Base-by-base conservation (phyloP, 768 basidiomycete species). In the Panus rudis region DNA sequence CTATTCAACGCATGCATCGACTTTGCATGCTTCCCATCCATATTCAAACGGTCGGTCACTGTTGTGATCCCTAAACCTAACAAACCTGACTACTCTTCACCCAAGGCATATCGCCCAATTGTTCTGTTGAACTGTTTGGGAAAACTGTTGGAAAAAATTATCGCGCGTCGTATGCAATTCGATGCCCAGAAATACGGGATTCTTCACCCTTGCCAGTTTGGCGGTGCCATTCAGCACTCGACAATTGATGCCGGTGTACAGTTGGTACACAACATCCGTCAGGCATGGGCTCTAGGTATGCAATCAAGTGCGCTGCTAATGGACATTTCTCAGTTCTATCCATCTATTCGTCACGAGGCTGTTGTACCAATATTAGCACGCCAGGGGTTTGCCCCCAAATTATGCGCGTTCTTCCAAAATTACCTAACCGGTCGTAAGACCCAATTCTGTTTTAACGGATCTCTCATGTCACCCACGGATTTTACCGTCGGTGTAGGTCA, bases 61-160 rank as follows among this genome's bases (percentile, higher is more conserved):
- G 48, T 60, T 0, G 42, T 55, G 20, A 46, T 60, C 20, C 49
- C 53, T 2, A 60, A 60, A 42, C 56, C 54, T 1, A 37, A 49
- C 20, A 54, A 54, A 39, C 40, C 43, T 2, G 56, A 56, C 43
- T 54, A 58, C 38, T 23, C 45, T 1, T 26, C 40, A 2, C 43
- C 55, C 3, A 58, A 57, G 41, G 51, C 57, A 2, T 61, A 57
- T 44, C 50, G 55, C 28, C 57, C 51, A 0, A 60, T 61, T 35
- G 50, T 52, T 1, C 53, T 61, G 1, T 46, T 58, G 12, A 46
- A 53, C 34, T 49, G 41, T 27, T 14, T 61, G 0, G 55, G 53
- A 0, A 61, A 60, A 41, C 47, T 54, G 8, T 25, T 49, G 2
- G 55, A 56, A 41, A 55, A 53, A 38, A 24, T 57, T 12, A 28